Evolutionary conservation across 805 yeast species (phyloP).

Genomic region (Pichia paraexigua): DNA sequence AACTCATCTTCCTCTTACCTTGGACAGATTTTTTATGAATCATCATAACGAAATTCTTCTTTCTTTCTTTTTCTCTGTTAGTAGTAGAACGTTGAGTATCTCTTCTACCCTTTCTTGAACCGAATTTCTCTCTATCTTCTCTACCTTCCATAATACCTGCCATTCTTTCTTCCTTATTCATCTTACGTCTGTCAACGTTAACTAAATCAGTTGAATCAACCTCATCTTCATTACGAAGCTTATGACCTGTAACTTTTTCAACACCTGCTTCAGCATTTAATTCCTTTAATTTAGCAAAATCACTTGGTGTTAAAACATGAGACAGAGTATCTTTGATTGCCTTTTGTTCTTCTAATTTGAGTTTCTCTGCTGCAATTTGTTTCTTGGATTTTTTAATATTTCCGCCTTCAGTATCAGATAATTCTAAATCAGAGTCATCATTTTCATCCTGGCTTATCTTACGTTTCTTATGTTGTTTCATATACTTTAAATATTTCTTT

Average conservation of each 20-base stretch:
- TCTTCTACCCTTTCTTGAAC: conserved; percentile 77
- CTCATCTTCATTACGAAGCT: conserved; percentile 62
- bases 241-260: conserved; percentile 61
- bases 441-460: conserved; percentile 26
- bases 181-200: conserved; percentile 78
- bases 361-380: conserved; percentile 20
- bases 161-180: conserved; percentile 81
- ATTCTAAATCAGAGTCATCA: conserved; percentile 43
- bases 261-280: conserved; percentile 79
- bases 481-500: conserved; percentile 29
- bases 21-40: conserved; percentile 91
- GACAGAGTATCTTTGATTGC: conserved; percentile 47
- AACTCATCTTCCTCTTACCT: conserved; percentile 85
- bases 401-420: conserved; percentile 35
- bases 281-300: conserved; percentile 91
- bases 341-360: conserved; percentile 31
- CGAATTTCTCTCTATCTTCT: conserved; percentile 86
- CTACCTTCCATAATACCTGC: conserved; percentile 85
- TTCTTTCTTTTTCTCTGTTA: conserved; percentile 90
- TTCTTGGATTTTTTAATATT: conserved; percentile 29
- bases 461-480: conserved; percentile 23
- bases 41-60: conserved; percentile 99
- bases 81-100: conserved; percentile 83
- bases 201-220: conserved; percentile 74
- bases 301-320: conserved; percentile 87